These are phyloP conservation scores for Saccharomyces uvarum DNA, from an alignment of 1,139 yeast species.

Conservation along the genomic window DNA sequence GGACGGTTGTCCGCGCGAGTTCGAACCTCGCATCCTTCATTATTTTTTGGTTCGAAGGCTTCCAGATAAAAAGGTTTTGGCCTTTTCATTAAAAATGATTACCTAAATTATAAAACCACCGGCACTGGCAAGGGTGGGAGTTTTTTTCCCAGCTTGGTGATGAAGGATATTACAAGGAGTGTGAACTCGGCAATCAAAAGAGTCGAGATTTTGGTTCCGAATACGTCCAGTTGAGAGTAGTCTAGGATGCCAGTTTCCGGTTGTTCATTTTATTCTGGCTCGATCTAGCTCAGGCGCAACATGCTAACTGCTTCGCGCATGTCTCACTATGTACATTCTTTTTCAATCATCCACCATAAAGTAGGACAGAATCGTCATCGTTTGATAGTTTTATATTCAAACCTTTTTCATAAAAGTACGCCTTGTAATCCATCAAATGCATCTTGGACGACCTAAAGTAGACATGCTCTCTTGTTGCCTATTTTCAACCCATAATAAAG, in stretches of 20 bases:
- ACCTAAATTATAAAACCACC: not conserved
- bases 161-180: not conserved
- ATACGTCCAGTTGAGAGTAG: not conserved
- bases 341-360: not conserved
- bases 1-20: conserved; percentile 61
- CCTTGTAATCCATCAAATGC: too few relatives aligned
- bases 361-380: not conserved
- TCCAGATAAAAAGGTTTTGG: not conserved
- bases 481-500: not conserved
- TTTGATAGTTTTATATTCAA: too few relatives aligned
- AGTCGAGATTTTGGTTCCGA: not conserved
- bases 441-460: not conserved
- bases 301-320: not conserved
- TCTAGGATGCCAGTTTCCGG: not conserved
- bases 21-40: conserved; percentile 81
- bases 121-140: not conserved
- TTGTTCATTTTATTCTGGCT: not conserved
- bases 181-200: not conserved
- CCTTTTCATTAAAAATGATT: not conserved
- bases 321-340: not conserved
- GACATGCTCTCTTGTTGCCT: not conserved
- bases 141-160: not conserved
- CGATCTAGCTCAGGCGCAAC: conserved; percentile 8
- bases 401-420: too few relatives aligned
- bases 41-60: conserved; percentile 32